A percentile compares a stretch with the other conserved stretches of the same genome.
Evolutionary conservation across 2,329 filamentous ascomycete species (phyloP).

Genomic region (Huntiella decipiens): DNA sequence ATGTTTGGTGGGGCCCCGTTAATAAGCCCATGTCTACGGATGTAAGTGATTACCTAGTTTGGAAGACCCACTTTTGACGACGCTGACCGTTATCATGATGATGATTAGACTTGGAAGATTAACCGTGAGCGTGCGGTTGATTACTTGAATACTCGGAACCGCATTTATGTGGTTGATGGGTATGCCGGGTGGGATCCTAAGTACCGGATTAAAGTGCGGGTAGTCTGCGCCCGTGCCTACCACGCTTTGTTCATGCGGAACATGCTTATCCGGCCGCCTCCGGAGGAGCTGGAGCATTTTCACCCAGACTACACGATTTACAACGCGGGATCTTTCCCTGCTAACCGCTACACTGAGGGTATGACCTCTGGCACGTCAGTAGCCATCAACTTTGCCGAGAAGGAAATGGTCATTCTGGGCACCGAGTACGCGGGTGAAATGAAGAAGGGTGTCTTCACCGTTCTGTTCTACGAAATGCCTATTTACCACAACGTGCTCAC

Average conservation of each 20-base stretch:
- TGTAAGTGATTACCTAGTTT: slow-evolving; percentile 36
- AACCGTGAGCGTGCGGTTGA: slow-evolving; percentile 97
- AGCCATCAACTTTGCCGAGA: slow-evolving; percentile 95
- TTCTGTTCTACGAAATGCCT: slow-evolving; percentile 99
- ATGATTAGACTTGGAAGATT: slow-evolving; percentile 82
- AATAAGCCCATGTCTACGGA: slow-evolving; percentile 98
- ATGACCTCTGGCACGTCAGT: slow-evolving; percentile 98
- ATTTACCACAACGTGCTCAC: slow-evolving; percentile 99
- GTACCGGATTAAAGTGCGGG: slow-evolving; percentile 91
- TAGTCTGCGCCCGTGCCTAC: slow-evolving; percentile 96
- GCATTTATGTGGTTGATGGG: slow-evolving; percentile 96
- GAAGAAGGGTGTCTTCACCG: slow-evolving; percentile 98
- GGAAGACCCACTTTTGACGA: background rate
- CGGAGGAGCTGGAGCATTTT: slow-evolving; percentile 89
- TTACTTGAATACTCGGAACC: slow-evolving; percentile 96
- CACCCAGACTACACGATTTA: slow-evolving; percentile 99
- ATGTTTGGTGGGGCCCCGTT: slow-evolving; percentile 98
- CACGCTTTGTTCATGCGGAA: slow-evolving; percentile 99
- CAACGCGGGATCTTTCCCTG: slow-evolving; percentile 96
- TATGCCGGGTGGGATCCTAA: slow-evolving; percentile 97
- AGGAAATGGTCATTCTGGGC: slow-evolving; percentile 99
- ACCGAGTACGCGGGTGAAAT: slow-evolving; percentile 96
- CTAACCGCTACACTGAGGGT: slow-evolving; percentile 91
- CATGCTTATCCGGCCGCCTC: slow-evolving; percentile 92
- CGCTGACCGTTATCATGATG: too few relatives aligned